Percentiles rank a stretch among this genome's conserved stretches.
These are phyloP conservation scores for Mortierella sp. DNA, from an alignment of 371 early-diverging fungal species.

Conservation along the genomic window DNA sequence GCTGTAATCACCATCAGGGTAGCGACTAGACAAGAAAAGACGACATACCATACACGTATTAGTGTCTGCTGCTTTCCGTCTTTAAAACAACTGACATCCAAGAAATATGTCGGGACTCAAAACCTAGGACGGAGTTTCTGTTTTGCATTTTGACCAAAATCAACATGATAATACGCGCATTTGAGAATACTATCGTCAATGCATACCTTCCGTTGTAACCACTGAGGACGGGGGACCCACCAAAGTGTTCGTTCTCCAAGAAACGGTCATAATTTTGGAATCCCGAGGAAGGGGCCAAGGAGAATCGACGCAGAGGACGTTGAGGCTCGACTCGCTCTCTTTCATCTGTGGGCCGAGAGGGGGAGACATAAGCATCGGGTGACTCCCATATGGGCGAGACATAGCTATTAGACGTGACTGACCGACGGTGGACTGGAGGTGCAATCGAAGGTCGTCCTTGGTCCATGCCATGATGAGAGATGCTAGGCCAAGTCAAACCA, in stretches of 20 bases:
- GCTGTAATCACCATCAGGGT: slow-evolving; percentile 19
- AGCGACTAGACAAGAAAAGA: slow-evolving; percentile 8
- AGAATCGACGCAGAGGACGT: slow-evolving; percentile 37
- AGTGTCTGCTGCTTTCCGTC: neutral
- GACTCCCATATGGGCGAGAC: slow-evolving; percentile 48
- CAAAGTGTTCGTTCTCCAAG: slow-evolving; percentile 30
- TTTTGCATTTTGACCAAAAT: neutral
- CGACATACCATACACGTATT: neutral
- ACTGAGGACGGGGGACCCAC: neutral
- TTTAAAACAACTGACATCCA: neutral
- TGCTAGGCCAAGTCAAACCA: slow-evolving; percentile 33
- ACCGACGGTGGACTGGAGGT: slow-evolving; percentile 28
- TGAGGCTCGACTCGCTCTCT: slow-evolving; percentile 32
- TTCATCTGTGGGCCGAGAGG: slow-evolving; percentile 12
- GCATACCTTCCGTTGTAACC: neutral
- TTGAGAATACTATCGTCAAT: slow-evolving; percentile 5
- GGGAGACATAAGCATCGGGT: neutral
- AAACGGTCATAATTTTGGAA: slow-evolving; percentile 44
- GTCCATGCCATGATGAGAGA: slow-evolving; percentile 9
- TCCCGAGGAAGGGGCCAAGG: slow-evolving; percentile 51
- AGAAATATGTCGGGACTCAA: slow-evolving; percentile 18
- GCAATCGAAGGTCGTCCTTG: slow-evolving; percentile 12
- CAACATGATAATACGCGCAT: neutral
- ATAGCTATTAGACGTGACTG: slow-evolving; percentile 25
- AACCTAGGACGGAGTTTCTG: slow-evolving; percentile 16